Base-by-base conservation (phyloP, 2,329 filamentous ascomycete genomes). In the Pyrenochaeta sp. region DNA sequence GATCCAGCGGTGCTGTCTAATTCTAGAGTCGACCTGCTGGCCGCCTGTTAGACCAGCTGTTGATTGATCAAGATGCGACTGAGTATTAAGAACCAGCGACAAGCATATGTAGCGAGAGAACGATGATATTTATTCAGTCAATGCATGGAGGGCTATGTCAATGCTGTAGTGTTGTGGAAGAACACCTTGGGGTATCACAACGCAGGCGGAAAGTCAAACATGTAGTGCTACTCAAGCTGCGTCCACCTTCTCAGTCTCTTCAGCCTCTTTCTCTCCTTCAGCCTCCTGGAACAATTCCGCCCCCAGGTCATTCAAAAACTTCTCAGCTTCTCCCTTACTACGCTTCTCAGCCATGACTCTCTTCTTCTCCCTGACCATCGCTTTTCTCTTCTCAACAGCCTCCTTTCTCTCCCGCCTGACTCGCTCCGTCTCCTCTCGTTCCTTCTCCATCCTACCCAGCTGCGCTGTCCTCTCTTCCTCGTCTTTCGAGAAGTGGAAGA, bases 401-500 rank as follows among this genome's bases (percentile, higher is more conserved):
- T 80, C 82, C 42, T 64, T 65, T 41, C 68, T 39, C 45, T 66
- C 63, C n/a, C 21, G 35, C 53, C 90, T 80, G 63, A 84, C 83
- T 48, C 81, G 78, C 75, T 92, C 89, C 45, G 91, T 95, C 69
- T 86, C 84, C 57, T 80, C 77, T 53, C 90, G 81, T 73, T 92
- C 87, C 63, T 82, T 80, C 59, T 86, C 83, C 49, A 97, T 78
- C 39, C 82, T 83, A 61, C 85, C 82, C 91, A 98, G 97, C 81
- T 98, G 91, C 66, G 77, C 76, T 69, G 88, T 81, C 42, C 85
- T 77, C 60, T 82, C 80, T 61, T 84, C 87, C 69, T 89, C 87
- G 74, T 96, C 90, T 61, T 84, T 85, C 53, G 89, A 91, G 72
- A 99, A 98, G 51, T 90, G 87, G 79, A 92, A 97, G 77, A 98